Base-by-base conservation (phyloP, 2,329 filamentous ascomycete species). In the Canariomyces notabilis region DNA sequence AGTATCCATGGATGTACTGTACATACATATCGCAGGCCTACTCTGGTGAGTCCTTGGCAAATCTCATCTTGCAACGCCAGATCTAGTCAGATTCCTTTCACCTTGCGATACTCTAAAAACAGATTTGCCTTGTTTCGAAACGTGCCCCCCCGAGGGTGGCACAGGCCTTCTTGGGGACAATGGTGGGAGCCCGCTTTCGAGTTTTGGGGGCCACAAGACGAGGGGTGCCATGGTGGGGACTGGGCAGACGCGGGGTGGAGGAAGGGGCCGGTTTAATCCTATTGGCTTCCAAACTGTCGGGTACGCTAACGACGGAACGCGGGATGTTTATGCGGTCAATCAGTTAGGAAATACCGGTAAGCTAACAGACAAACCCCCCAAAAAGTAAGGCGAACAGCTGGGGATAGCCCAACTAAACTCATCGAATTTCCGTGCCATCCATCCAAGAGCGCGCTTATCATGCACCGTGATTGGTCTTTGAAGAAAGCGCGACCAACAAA, bases 51-150 rank as follows among this genome's bases (percentile, higher is more conserved):
- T 19, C 15, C 19, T 19, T 14, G 11, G 5, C n/a, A 8, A 15
- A 42, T 31, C 21, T 15, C 16, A 34, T 20, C 15, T 22, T 15
- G 29, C 15, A 11, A 26, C 14, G 15, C 5, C 12, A 19, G 8
- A n/a, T 29, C 38, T 22, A 20, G n/a, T 9, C 26, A n/a, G n/a
- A 14, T 26, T 35, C 19, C 34, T 36, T 18, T 40, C 22, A 15
- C 34, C 29, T 15, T 23, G 37, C 35, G 18, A 12, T 16, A 2
- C 37, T 37, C 44, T 46, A 41, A 48, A 50, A 53, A 42, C 38
- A 46, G 48, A 32, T 16, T 38, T 21, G 18, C 6, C 26, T 33
- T 43, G 47, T 50, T 49, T 51, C 46, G 48, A 51, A 50, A 35
- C 46, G n/a, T 38, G n/a, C 23, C 32, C 39, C 21, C 42, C 48